Evolutionary conservation across 306 rosid species (phyloP), one percentile per base, ranked within the genome.

Genomic region (Albizia julibrissin): DNA sequence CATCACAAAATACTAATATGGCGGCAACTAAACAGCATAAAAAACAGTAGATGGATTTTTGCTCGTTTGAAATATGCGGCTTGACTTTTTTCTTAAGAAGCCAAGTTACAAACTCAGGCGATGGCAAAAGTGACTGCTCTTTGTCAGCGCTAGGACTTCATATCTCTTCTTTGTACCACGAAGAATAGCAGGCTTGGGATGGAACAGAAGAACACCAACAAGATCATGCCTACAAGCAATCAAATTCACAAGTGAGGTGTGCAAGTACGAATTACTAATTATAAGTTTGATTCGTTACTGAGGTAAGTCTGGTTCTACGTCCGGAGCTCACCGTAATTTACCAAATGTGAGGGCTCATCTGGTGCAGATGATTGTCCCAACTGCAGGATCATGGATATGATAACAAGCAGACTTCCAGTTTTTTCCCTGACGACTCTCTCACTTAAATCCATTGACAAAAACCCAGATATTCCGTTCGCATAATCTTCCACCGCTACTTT

Each of bases 341-440:
- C 79, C 40, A 69, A 79, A 76, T 78, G 79, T 65, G 80, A 68
- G 69, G 70, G 22, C 22, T 59, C 31, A 33, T 75, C 46, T 75
- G 83, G 37, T 74, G 75, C 33, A 10, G 59, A 40, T 21, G 89
- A 78, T 74, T 80, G 81, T 73, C 42, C 72, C 80, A 85, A 8
- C 74, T 85, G 89, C 79, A 91, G 76, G 56, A 85, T 75, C 90
- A 87, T 82, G 77, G 89, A 89, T 71, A 74, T 46, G 74, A 83
- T 52, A 19, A 88, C 91, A 69, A 86, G 82, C 31, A 88, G 87
- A 64, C 90, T 88, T 79, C 93, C 91, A 14, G 74, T 83, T 76
- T 87, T 87, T 85, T 85, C 94, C 77, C 94, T 87, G 2, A 82
- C 84, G 13, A 87, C 86, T 85, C 91, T 87, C 81, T 84, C 85